A percentile compares a stretch with the other conserved stretches of the same genome.
Conservation (phyloP, 108 stramenopile genomes). For the Asterionellopsis glacialis region DNA sequence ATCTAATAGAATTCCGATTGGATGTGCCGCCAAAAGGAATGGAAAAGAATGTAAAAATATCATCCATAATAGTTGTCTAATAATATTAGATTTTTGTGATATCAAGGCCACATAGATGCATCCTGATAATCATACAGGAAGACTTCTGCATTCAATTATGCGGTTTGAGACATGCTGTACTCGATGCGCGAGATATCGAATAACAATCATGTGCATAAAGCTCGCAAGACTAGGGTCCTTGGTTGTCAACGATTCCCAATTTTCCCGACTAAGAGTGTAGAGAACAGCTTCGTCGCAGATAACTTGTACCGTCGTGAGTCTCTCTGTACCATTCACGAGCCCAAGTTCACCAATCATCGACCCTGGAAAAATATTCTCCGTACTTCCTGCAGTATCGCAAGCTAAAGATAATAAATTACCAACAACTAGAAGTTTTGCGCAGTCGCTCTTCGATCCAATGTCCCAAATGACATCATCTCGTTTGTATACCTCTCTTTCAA, state of each 20-base stretch:
- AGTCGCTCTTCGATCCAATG: conserved; percentile 43
- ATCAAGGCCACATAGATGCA: no score
- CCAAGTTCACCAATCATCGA: conserved; percentile 62
- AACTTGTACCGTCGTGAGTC: conserved; percentile 52
- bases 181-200: conserved; percentile 53
- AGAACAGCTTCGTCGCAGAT: conserved; percentile 47
- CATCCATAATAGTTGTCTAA: conserved; percentile 31
- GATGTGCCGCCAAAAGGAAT: conserved; percentile 12
- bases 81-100: no score
- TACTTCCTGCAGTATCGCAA: conserved; percentile 17
- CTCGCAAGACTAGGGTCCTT: conserved; percentile 43
- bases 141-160: conserved; percentile 9
- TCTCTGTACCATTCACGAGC: conserved; percentile 39
- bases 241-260: conserved; percentile 31
- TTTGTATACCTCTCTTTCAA: conserved; percentile 37
- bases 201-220: conserved; percentile 55
- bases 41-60: conserved; percentile 14
- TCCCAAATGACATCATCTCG: conserved; percentile 45
- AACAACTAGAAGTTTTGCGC: conserved; percentile 46
- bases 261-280: conserved; percentile 44
- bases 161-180: conserved; percentile 76
- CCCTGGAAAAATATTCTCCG: conserved; percentile 33
- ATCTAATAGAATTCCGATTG: conserved; percentile 16
- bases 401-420: conserved; percentile 58
- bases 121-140: no score